Conservation (phyloP, 805 yeast genomes). For the Lachancea mirantina region DNA sequence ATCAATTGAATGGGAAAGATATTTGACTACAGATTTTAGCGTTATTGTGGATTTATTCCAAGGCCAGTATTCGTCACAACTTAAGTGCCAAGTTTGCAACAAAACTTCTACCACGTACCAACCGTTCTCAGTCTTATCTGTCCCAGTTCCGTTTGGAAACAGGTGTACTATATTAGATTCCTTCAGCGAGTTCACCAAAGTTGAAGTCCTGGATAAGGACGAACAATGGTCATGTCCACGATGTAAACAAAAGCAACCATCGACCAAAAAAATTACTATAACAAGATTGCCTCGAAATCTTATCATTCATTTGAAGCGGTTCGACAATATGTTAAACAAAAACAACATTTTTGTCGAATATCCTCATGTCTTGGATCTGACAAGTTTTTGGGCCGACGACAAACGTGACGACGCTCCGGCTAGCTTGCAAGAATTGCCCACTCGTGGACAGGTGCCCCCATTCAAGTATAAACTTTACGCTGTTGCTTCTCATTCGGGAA, state of each 20-base stretch:
- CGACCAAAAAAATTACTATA: conserved; percentile 63
- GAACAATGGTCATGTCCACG: conserved; percentile 80
- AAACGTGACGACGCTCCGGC: conserved; percentile 24
- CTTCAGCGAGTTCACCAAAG: conserved; percentile 66
- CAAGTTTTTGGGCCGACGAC: conserved; percentile 51
- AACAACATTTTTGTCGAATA: conserved; percentile 61
- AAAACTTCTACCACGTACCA: conserved; percentile 80
- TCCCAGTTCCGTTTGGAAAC: conserved; percentile 62
- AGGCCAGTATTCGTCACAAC: conserved; percentile 80
- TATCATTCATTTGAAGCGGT: conserved; percentile 81
- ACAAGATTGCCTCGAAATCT: conserved; percentile 73
- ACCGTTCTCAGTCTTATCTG: conserved; percentile 68
- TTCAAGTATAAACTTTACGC: conserved; percentile 71
- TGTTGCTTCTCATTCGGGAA: conserved; percentile 80
- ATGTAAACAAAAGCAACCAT: conserved; percentile 56
- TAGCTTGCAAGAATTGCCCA: conserved; percentile 38
- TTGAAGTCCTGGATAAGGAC: conserved; percentile 67
- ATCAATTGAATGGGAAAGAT: conserved; percentile 87
- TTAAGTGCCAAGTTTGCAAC: conserved; percentile 65
- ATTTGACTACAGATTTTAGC: conserved; percentile 70
- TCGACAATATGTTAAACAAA: conserved; percentile 42
- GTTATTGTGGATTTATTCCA: conserved; percentile 75
- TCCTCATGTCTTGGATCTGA: conserved; percentile 60
- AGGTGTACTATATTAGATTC: conserved; percentile 49
- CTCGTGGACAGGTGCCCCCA: conserved; percentile 75